A percentile compares a stretch with the other conserved stretches of the same genome.
phyloP scores from a whole-genome alignment of 1,139 yeast species.

The Scheffersomyces titani region DNA sequence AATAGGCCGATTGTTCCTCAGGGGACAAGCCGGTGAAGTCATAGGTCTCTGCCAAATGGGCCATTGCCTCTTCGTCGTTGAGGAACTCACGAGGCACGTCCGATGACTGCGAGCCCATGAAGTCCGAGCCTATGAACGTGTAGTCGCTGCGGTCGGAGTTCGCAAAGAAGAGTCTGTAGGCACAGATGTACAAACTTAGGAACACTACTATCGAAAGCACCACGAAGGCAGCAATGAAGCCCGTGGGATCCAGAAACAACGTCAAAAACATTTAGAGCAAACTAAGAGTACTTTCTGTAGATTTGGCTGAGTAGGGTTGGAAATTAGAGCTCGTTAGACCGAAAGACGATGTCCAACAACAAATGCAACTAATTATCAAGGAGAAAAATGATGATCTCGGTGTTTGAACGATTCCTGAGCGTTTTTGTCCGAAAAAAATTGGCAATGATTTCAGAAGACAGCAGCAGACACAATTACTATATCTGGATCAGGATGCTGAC shows the following conservation, averaged over 20 bases:
- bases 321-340: neutral
- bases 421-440: neutral
- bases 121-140: constrained; percentile 11
- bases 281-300: neutral
- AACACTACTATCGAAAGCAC: neutral
- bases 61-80: constrained; percentile 43
- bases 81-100: constrained; percentile 41
- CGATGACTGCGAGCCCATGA: constrained; percentile 6
- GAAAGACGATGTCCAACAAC: neutral
- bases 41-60: constrained; percentile 37
- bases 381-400: neutral
- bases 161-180: constrained; percentile 1
- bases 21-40: constrained; percentile 42
- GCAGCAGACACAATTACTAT: neutral
- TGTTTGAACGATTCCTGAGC: neutral
- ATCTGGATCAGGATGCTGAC: neutral
- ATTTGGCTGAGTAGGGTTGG: neutral
- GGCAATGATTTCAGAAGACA: neutral
- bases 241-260: neutral
- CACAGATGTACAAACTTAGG: constrained; percentile 1
- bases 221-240: constrained; percentile 1
- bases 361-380: neutral
- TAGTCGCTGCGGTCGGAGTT: constrained; percentile 8
- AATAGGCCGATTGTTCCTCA: constrained; percentile 43
- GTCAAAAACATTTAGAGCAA: neutral